Percentiles rank a stretch among this genome's conserved stretches.
Conservation (phyloP, 2,329 filamentous ascomycete species). For the Ceratocystiopsis brevicomis region DNA sequence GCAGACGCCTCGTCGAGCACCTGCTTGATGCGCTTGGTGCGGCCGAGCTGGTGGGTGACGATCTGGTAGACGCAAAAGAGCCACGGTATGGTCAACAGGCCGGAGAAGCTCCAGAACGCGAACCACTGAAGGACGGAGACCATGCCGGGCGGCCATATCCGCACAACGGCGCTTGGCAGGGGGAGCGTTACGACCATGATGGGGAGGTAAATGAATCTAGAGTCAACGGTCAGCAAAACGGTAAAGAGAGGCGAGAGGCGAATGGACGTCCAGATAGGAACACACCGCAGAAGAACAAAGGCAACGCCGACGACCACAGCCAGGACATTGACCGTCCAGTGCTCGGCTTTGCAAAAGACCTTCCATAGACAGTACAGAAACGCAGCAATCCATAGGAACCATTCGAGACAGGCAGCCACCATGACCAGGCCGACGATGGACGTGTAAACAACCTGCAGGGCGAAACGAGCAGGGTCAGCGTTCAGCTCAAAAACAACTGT, state of each 20-base stretch:
- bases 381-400: conserved; percentile 86
- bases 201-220: conserved; percentile 66
- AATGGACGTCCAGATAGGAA: conserved; percentile 12
- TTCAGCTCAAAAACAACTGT: no score
- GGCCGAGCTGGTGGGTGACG: conserved; percentile 69
- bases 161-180: conserved; percentile 51
- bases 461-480: neutral
- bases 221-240: neutral
- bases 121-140: conserved; percentile 74
- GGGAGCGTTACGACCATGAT: conserved; percentile 90
- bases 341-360: conserved; percentile 75
- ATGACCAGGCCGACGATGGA: conserved; percentile 64
- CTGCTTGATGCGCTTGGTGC: conserved; percentile 64
- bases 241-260: neutral
- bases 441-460: conserved; percentile 60
- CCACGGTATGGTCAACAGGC: conserved; percentile 74
- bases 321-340: conserved; percentile 63
- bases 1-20: conserved; percentile 69
- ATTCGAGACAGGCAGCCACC: conserved; percentile 72
- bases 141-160: conserved; percentile 51
- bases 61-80: conserved; percentile 84
- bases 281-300: conserved; percentile 56
- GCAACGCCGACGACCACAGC: conserved; percentile 51
- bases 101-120: conserved; percentile 82
- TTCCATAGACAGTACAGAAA: conserved; percentile 84